These are phyloP conservation scores for Eragrostis tef DNA, from an alignment of 202 grass and related monocot species.

Conservation along the genomic window DNA sequence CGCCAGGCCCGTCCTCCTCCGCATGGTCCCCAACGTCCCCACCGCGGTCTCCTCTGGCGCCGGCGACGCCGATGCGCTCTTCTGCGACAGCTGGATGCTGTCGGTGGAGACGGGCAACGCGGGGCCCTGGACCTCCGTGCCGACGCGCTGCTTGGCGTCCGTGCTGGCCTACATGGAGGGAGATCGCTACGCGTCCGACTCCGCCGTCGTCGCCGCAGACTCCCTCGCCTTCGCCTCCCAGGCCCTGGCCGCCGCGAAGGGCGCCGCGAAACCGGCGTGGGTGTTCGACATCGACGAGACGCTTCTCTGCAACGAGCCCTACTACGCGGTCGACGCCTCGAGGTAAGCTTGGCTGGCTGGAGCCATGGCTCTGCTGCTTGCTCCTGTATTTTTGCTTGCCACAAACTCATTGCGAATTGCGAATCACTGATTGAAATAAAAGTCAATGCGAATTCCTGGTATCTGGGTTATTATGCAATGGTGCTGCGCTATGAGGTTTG, in stretches of 20 bases:
- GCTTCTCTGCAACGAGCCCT: constrained; percentile 67
- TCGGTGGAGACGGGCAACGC: constrained; percentile 80
- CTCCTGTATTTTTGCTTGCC: neutral
- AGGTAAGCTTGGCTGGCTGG: constrained; percentile 50
- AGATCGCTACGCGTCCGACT: constrained; percentile 74
- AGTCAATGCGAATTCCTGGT: neutral
- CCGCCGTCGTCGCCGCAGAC: constrained; percentile 52
- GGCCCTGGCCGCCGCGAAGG: constrained; percentile 33
- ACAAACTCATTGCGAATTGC: too few relatives aligned
- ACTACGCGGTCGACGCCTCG: constrained; percentile 72
- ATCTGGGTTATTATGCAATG: neutral
- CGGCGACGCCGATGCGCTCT: constrained; percentile 33
- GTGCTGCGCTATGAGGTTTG: neutral
- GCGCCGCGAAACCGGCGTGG: constrained; percentile 64
- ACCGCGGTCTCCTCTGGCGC: constrained; percentile 23
- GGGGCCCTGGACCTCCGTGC: constrained; percentile 56
- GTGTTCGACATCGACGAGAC: constrained; percentile 94
- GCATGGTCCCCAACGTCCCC: constrained; percentile 41
- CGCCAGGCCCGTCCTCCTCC: constrained; percentile 58
- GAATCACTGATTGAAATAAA: neutral
- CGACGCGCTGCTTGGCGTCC: constrained; percentile 46
- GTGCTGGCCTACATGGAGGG: constrained; percentile 70
- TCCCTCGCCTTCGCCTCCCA: constrained; percentile 64
- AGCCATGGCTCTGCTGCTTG: neutral
- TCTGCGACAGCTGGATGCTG: constrained; percentile 89